Base-by-base conservation (phyloP, 208 protist species). In the Trypanosoma vivax region DNA sequence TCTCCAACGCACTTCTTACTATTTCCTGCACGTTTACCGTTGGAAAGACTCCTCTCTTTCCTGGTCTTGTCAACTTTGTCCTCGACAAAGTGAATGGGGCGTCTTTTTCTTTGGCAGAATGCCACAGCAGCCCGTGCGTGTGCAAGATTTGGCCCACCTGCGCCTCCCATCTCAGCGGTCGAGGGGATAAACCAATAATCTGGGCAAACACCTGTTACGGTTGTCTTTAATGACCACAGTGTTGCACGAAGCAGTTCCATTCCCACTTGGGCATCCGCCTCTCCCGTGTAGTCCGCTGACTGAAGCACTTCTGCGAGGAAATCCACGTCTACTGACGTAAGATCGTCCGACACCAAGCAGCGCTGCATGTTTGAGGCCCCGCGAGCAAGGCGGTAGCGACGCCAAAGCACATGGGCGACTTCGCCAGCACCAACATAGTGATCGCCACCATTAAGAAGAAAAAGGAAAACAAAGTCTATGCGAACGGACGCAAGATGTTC, bases 371-470 rank as follows among this genome's bases (percentile, higher is more conserved):
- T 65, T 16, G 70, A 37, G 14, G 79, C 67, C 28, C 28, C 41
- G 11, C 85, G 78, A 42, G 90, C 72, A 3, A 61, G 71, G 49
- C 76, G 77, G 61, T 92, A 92, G 37, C 81, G 80, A 24, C 48
- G 59, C 81, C 85, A 92, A 42, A 92, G 57, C 14, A 54, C 31
- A 67, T 82, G 63, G 3, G 85, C 85, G 41, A 92, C 76, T 47
- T 92, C 85, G 0, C 85, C 85, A 6, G 73, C 79, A 4, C 85
- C 85, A 40, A 65, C 63, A 72, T 92, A 92, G 52, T 90, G 79
- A 55, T 92, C 85, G 24, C 85, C 85, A 29, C 85, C 85, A 62
- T 92, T 92, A 41, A 92, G 71, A 10, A 90, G 63, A 65, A 92
- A 92, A 1, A 92, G 64, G 45, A 86, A 92, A 5, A 83, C 73